These are phyloP conservation scores for Fraxinus americana DNA, from an alignment of 257 asterid genomes.

Conservation along the genomic window DNA sequence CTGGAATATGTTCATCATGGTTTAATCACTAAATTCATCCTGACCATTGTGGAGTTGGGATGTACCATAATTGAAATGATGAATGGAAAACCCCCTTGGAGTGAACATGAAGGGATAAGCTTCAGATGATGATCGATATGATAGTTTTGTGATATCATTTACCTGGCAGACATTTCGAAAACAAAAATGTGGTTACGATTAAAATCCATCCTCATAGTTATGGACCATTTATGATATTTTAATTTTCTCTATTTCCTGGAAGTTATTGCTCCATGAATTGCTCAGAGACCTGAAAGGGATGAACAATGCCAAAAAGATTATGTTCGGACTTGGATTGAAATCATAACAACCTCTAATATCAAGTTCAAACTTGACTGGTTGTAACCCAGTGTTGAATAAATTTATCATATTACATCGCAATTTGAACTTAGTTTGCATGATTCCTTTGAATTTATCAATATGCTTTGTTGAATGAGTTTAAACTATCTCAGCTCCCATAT, in stretches of 20 bases:
- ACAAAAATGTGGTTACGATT: too few species aligned
- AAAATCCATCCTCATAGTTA: not conserved
- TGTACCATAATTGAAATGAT: slow-evolving; percentile 90
- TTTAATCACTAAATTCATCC: slow-evolving; percentile 73
- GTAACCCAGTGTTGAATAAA: not conserved
- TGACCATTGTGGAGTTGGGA: slow-evolving; percentile 92
- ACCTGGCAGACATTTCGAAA: not conserved
- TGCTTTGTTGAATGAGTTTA: not conserved
- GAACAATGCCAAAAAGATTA: too few species aligned
- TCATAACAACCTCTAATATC: too few species aligned
- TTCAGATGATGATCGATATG: slow-evolving; percentile 1
- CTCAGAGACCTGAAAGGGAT: too few species aligned
- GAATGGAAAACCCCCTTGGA: slow-evolving; percentile 93
- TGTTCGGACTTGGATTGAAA: too few species aligned
- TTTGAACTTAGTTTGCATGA: not conserved
- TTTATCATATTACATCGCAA: not conserved
- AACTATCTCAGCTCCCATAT: not conserved
- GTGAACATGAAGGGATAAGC: slow-evolving; percentile 87
- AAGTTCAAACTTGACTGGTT: slow-evolving; percentile 16
- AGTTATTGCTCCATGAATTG: not conserved
- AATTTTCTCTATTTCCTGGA: too few species aligned
- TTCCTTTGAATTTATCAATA: too few species aligned
- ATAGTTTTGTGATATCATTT: not conserved
- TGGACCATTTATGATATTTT: not conserved
- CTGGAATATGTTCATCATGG: slow-evolving; percentile 96